Conservation (phyloP, 257 asterid species). For the Fraxinus quadrangulata region DNA sequence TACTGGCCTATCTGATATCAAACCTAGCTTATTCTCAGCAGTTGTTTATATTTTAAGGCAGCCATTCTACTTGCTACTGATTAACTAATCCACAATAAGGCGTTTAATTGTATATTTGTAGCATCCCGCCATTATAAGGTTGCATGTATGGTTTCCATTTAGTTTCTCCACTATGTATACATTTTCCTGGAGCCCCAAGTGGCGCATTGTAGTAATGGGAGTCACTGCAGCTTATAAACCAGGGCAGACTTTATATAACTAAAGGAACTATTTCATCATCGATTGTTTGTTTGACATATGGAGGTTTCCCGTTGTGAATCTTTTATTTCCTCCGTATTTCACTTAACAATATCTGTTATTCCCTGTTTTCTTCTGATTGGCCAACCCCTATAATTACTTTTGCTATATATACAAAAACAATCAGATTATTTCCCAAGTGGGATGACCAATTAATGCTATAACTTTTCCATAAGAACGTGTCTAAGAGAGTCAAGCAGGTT, state of each 20-base stretch:
- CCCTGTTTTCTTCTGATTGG: conserved; percentile 4
- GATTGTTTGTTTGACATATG: neutral
- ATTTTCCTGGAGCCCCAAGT: neutral
- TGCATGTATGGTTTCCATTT: neutral
- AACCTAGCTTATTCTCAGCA: conserved; percentile 11
- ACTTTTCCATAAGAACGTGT: neutral
- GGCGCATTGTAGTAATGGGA: neutral
- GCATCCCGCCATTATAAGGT: neutral
- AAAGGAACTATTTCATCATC: neutral
- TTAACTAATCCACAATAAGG: neutral
- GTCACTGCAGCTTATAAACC: neutral
- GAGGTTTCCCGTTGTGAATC: neutral
- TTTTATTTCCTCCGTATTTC: neutral
- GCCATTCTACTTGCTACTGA: neutral
- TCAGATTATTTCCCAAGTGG: neutral
- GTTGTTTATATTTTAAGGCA: conserved; percentile 1
- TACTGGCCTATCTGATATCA: neutral
- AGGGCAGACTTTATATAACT: neutral
- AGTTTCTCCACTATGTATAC: neutral
- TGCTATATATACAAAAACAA: neutral
- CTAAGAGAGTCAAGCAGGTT: neutral
- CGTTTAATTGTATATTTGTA: neutral
- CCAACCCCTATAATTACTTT: neutral
- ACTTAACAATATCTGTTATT: neutral
- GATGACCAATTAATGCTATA: neutral